These are phyloP conservation scores for Fonsecaea monophora DNA, from an alignment of 2,329 filamentous ascomycete genomes.

Conservation along the genomic window DNA sequence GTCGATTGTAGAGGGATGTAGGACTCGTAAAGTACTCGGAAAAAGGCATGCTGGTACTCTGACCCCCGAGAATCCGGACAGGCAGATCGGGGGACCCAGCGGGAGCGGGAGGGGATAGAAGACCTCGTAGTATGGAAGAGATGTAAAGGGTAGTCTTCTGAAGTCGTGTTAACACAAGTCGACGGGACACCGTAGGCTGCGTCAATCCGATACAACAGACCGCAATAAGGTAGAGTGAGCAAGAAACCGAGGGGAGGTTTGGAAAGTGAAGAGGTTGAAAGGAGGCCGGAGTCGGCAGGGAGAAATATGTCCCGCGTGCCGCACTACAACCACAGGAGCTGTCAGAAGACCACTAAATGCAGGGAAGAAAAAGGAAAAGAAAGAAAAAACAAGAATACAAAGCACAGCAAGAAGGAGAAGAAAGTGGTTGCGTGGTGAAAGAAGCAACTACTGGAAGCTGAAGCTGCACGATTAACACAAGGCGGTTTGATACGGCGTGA, in stretches of 20 bases:
- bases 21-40: conserved; percentile 38
- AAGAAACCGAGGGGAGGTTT: background rate
- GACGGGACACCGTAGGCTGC: conserved; percentile 1
- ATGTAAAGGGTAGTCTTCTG: background rate
- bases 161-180: background rate
- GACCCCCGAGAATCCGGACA: background rate
- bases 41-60: conserved; percentile 32
- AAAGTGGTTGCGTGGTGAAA: background rate
- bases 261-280: background rate
- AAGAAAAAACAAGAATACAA: background rate
- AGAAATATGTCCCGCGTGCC: conserved; percentile 5
- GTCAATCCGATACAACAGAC: conserved; percentile 11
- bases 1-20: conserved; percentile 33
- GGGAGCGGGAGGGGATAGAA: background rate
- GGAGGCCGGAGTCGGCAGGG: conserved; percentile 1
- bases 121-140: background rate
- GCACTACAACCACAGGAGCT: background rate
- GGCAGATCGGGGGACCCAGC: background rate
- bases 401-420: background rate
- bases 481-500: background rate
- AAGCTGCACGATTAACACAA: background rate
- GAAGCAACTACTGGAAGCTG: background rate
- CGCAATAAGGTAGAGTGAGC: background rate
- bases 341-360: background rate
- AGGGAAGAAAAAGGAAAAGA: background rate